Evolutionary conservation across 768 basidiomycete genomes (phyloP).

Genomic region (Pleurotus platypus): DNA sequence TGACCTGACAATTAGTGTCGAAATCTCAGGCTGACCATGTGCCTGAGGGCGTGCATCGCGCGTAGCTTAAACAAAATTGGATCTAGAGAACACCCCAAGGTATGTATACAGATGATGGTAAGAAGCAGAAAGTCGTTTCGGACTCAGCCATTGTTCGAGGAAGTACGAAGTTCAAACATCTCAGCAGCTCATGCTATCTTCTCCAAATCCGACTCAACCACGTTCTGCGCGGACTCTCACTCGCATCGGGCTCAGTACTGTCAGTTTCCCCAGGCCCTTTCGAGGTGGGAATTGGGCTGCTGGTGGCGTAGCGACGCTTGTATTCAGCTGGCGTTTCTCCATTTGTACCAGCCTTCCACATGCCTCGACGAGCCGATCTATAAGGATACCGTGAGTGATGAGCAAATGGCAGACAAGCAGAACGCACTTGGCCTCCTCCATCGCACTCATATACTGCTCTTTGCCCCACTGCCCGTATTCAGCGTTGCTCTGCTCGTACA

Average conservation of each 20-base stretch:
- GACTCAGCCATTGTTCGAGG: no score
- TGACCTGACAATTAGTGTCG: no score
- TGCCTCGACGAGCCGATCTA: slow-evolving; percentile 63
- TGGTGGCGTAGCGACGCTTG: slow-evolving; percentile 59
- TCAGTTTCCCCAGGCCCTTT: slow-evolving; percentile 11
- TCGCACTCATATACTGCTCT: slow-evolving; percentile 56
- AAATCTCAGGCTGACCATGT: no score
- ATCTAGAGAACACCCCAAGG: no score
- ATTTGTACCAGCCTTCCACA: slow-evolving; percentile 59
- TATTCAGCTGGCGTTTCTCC: slow-evolving; percentile 77
- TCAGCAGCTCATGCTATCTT: neutral
- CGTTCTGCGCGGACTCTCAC: neutral
- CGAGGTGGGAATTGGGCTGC: no score
- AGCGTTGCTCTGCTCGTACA: slow-evolving; percentile 73
- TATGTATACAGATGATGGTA: no score
- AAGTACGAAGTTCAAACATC: no score
- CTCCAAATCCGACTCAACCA: neutral
- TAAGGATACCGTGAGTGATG: neutral
- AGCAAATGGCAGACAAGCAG: no score
- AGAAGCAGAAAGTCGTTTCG: no score
- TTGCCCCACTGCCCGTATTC: slow-evolving; percentile 73
- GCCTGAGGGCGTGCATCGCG: no score
- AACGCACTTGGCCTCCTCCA: slow-evolving; percentile 66
- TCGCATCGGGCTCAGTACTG: neutral
- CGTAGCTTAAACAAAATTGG: no score